A percentile compares a stretch with the other conserved stretches of the same genome.
phyloP scores from a whole-genome alignment of 305 asterid genomes.

The Striga hermonthica region DNA sequence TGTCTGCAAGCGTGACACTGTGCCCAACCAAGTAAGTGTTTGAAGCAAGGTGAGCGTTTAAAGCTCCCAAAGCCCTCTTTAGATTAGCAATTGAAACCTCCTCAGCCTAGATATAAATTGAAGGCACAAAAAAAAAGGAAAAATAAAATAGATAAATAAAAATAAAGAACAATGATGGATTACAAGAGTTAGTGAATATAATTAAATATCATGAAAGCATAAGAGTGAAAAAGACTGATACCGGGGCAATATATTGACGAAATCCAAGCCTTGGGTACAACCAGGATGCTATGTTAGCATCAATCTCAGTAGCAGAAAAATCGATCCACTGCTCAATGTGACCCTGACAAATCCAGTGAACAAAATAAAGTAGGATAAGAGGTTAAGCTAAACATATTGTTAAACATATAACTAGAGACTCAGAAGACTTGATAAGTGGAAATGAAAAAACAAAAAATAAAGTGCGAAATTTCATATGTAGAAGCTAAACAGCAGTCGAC shows the following conservation, averaged over 20 bases:
- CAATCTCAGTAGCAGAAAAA: constrained; percentile 69
- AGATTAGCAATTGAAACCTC: constrained; percentile 58
- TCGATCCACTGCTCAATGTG: constrained; percentile 89
- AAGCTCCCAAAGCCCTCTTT: constrained; percentile 71
- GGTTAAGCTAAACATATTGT: not conserved
- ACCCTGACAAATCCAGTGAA: constrained; percentile 41
- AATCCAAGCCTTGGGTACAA: constrained; percentile 58
- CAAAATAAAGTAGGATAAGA: not conserved
- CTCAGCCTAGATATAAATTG: constrained; percentile 66
- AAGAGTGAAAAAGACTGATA: constrained; percentile 25
- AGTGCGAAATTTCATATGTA: not conserved
- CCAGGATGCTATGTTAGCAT: constrained; percentile 43
- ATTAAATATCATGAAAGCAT: not conserved
- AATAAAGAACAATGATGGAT: not conserved
- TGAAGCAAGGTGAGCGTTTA: constrained; percentile 71
- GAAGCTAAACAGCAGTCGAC: constrained; percentile 23
- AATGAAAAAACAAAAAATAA: not conserved
- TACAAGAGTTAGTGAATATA: not conserved
- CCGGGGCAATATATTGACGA: constrained; percentile 47
- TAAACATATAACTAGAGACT: not conserved
- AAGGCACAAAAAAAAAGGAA: too few relatives aligned
- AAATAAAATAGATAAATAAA: not conserved
- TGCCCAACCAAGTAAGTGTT: constrained; percentile 84
- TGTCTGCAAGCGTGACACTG: constrained; percentile 77
- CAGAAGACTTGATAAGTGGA: not conserved